These are phyloP conservation scores for Penicillium glabrum DNA, from an alignment of 2,329 filamentous ascomycete genomes.

Conservation along the genomic window DNA sequence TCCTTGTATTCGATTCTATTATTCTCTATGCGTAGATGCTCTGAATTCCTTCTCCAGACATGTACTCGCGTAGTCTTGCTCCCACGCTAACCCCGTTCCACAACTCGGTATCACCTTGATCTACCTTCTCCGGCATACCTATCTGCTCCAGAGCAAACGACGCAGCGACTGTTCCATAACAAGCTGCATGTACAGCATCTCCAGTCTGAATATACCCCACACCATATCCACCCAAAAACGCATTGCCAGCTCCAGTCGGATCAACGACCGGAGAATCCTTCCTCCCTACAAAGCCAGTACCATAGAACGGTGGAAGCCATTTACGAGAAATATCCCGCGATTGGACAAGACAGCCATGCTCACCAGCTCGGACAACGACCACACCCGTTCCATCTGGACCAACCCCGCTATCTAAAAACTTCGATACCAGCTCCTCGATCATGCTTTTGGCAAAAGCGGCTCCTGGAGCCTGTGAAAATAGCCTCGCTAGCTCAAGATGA, in stretches of 20 bases:
- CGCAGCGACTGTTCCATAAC: constrained; percentile 33
- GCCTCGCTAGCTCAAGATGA: constrained; percentile 33
- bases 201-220: constrained; percentile 23
- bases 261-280: constrained; percentile 26
- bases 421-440: constrained; percentile 14
- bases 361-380: constrained; percentile 32
- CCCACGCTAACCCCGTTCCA: constrained; percentile 19
- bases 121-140: constrained; percentile 21
- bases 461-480: constrained; percentile 14
- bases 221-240: constrained; percentile 36
- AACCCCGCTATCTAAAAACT: constrained; percentile 12
- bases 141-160: constrained; percentile 35
- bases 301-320: constrained; percentile 34
- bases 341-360: constrained; percentile 29
- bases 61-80: constrained; percentile 20
- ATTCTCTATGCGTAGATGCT: background rate
- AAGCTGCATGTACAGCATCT: constrained; percentile 25
- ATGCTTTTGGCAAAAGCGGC: background rate
- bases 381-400: constrained; percentile 14
- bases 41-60: constrained; percentile 2
- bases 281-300: background rate
- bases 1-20: background rate
- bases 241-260: constrained; percentile 39
- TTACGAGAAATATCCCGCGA: constrained; percentile 1
- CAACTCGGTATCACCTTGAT: constrained; percentile 8